Evolutionary conservation across 305 asterid genomes (phyloP).

Genomic region (Fraxinus dipetala): DNA sequence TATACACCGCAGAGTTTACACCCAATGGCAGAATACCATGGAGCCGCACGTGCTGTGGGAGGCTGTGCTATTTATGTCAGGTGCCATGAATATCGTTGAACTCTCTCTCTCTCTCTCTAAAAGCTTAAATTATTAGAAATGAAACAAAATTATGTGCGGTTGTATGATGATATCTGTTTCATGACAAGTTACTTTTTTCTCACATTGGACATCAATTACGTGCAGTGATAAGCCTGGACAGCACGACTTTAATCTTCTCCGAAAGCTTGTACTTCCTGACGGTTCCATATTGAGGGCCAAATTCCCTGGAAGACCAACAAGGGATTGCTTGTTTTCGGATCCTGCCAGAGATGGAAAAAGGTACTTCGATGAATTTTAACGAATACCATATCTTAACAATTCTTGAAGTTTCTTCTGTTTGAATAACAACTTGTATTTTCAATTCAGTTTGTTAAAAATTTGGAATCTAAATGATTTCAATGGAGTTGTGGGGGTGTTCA

Average conservation of each 20-base stretch:
- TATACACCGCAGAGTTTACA: slow-evolving; percentile 62
- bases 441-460: slow-evolving; percentile 68
- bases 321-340: slow-evolving; percentile 87
- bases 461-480: slow-evolving; percentile 78
- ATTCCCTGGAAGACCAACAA: slow-evolving; percentile 90
- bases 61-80: slow-evolving; percentile 92
- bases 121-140: background rate
- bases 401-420: background rate
- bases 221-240: slow-evolving; percentile 92
- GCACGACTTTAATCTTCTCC: slow-evolving; percentile 72
- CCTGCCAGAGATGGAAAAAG: slow-evolving; percentile 91
- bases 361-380: slow-evolving; percentile 15
- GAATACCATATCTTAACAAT: background rate
- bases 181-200: background rate
- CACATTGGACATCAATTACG: background rate
- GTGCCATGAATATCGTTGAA: slow-evolving; percentile 26
- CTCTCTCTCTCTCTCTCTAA: background rate
- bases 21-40: slow-evolving; percentile 94
- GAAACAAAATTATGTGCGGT: background rate
- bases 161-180: background rate
- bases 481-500: slow-evolving; percentile 75
- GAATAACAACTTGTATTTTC: background rate
- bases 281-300: slow-evolving; percentile 85
- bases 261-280: slow-evolving; percentile 87
- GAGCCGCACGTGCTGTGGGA: slow-evolving; percentile 90